Evolutionary conservation across 148 eudicot genomes (phyloP), one percentile per base, ranked within the genome.

Genomic region (Nepenthes mirabilis): DNA sequence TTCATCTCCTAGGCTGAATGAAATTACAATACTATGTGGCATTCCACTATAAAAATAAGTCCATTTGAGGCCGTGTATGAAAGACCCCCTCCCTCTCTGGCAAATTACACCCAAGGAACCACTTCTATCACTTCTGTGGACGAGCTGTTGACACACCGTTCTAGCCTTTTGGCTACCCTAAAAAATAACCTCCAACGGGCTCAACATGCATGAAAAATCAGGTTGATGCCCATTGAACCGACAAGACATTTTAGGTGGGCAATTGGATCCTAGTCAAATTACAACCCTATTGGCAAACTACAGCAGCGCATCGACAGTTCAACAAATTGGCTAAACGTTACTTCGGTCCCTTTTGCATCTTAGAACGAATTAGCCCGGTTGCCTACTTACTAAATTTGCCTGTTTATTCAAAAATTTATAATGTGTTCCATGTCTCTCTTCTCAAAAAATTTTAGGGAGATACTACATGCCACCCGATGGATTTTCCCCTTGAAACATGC

Each of bases 11-110:
- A 5, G 36, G 58, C 12, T 52, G 55, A 52, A 11, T 52, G 55
- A 1, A 5, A 12, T 4, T 52, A 52, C 32, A 52, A 52, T 11
- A 52, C 55, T 11, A 1, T 5, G 6, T 14, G 4, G 5, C 55
- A 52, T 11, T 52, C 55, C 5, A 5, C 55, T 11, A 52, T 52
- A 5, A 4, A 14, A 14, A 52, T 52, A 12, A 52, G 9, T 52
- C 55, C 58, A 33, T 56, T 56, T 8, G 11, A 56, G 33, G 58
- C 58, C 33, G 33, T 56, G 11, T 56, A 56, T 56, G 58, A 36
- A 0, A 9, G 12, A 2, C 2, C 9, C 11, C 58, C 58, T 6
- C 8, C 58, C 1, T 1, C 8, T 33, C 34, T 1, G 1, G 58
- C 12, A 5, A 0, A 6, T 52, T 52, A 52, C 32, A 11, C 11